A percentile compares a stretch with the other conserved stretches of the same genome.
These are phyloP conservation scores for Persicaria maculosa DNA, from an alignment of 148 eudicot genomes.

Conservation along the genomic window DNA sequence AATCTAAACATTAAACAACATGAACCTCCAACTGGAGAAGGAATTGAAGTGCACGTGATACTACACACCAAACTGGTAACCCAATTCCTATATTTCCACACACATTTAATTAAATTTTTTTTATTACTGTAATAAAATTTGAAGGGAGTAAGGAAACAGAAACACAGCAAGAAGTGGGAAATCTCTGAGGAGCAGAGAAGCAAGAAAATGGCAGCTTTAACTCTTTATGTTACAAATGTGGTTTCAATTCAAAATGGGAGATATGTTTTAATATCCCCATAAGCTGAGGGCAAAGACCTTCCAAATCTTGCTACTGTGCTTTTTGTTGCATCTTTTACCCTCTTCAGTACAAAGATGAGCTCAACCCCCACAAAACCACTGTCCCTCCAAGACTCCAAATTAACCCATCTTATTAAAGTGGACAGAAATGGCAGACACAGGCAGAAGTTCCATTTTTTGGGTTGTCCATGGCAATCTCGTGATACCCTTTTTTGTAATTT, in stretches of 20 bases:
- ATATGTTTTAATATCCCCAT: not conserved
- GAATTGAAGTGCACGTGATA: conserved; percentile 2
- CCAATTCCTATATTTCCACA: not conserved
- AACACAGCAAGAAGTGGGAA: not conserved
- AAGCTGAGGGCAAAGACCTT: conserved; percentile 20
- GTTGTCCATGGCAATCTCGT: conserved; percentile 5
- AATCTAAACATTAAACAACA: not conserved
- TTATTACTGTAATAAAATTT: too few relatives aligned
- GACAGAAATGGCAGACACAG: conserved; percentile 9
- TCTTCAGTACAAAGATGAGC: conserved; percentile 14
- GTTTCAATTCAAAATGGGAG: conserved; percentile 17
- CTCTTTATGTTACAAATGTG: conserved; percentile 31
- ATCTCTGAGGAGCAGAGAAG: not conserved
- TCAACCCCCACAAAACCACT: too few relatives aligned
- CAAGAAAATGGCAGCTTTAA: conserved; percentile 29
- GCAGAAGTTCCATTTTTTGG: conserved; percentile 4
- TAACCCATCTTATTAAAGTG: not conserved
- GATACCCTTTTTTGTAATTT: conserved; percentile 12
- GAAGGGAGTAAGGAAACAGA: too few relatives aligned
- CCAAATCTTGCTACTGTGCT: conserved; percentile 8
- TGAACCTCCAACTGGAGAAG: not conserved
- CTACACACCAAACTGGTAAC: conserved; percentile 2
- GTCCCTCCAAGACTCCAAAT: not conserved
- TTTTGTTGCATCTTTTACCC: conserved; percentile 31
- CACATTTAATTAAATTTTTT: not conserved